Evolutionary conservation across 1,284 basidiomycete genomes (phyloP).

Genomic region (Marasmius sp.): DNA sequence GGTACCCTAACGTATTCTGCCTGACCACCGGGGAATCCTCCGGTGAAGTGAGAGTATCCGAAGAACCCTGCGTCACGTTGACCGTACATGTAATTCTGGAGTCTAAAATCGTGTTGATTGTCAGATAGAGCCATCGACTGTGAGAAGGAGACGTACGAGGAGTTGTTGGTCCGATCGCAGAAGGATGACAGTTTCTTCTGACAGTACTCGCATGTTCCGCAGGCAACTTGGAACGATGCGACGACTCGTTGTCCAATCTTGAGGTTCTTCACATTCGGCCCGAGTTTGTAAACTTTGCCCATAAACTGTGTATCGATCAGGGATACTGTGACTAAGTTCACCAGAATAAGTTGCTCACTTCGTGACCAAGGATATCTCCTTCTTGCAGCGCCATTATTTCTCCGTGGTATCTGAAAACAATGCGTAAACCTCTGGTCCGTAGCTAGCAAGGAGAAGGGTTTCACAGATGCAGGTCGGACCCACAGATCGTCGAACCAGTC

Average conservation of each 20-base stretch:
- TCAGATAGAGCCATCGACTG: background rate
- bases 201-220: constrained; percentile 75
- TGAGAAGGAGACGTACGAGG: constrained; percentile 39
- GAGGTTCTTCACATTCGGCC: constrained; percentile 60
- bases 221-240: constrained; percentile 77
- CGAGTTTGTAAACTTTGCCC: constrained; percentile 67
- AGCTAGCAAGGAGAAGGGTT: no score
- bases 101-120: constrained; percentile 24
- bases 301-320: constrained; percentile 48
- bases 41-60: constrained; percentile 73
- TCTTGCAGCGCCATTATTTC: constrained; percentile 66
- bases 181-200: constrained; percentile 70
- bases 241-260: constrained; percentile 70
- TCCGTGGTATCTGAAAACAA: constrained; percentile 42
- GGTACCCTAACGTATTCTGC: constrained; percentile 71
- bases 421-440: background rate
- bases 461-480: constrained; percentile 69
- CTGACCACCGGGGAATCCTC: constrained; percentile 74
- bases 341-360: constrained; percentile 31
- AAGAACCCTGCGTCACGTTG: constrained; percentile 73
- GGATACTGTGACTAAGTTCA: background rate
- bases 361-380: constrained; percentile 79
- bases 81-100: constrained; percentile 70
- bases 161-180: constrained; percentile 73
- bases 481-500: constrained; percentile 72